These are phyloP conservation scores for Magnolia kwangsiensis DNA, from an alignment of 164 flowering plant species.

Conservation along the genomic window DNA sequence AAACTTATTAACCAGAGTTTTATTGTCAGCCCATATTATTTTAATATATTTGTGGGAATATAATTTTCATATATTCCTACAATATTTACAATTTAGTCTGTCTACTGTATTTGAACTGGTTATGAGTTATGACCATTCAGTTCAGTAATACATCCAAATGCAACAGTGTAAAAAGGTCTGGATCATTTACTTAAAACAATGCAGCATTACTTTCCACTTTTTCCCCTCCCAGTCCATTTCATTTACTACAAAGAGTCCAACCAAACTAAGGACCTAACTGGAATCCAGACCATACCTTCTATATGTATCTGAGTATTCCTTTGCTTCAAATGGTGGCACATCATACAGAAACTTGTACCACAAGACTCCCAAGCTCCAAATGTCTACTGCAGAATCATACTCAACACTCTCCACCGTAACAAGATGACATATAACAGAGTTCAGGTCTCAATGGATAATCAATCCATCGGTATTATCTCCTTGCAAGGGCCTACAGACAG, in stretches of 20 bases:
- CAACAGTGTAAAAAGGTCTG: background rate
- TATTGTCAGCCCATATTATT: too few relatives aligned
- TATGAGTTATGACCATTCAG: too few relatives aligned
- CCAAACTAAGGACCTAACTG: too few relatives aligned
- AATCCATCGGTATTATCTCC: background rate
- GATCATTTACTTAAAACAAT: background rate
- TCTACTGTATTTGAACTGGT: too few relatives aligned
- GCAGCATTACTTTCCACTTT: background rate
- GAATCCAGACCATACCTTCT: slow-evolving; percentile 47
- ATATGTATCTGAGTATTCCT: slow-evolving; percentile 94
- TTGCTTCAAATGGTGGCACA: slow-evolving; percentile 94
- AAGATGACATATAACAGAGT: background rate
- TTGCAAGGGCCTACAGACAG: background rate
- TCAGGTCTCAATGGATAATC: background rate
- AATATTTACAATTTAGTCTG: too few relatives aligned
- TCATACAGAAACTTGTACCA: slow-evolving; percentile 96
- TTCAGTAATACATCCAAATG: too few relatives aligned
- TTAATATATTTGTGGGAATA: too few relatives aligned
- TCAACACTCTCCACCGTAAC: slow-evolving; percentile 87
- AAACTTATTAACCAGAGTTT: too few relatives aligned
- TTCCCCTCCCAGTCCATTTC: background rate
- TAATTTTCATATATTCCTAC: too few relatives aligned
- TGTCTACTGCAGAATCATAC: slow-evolving; percentile 95
- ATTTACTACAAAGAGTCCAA: too few relatives aligned
- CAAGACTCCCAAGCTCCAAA: slow-evolving; percentile 93